Conservation (phyloP, 768 basidiomycete species). For the Leucocoprinus birnbaumii region DNA sequence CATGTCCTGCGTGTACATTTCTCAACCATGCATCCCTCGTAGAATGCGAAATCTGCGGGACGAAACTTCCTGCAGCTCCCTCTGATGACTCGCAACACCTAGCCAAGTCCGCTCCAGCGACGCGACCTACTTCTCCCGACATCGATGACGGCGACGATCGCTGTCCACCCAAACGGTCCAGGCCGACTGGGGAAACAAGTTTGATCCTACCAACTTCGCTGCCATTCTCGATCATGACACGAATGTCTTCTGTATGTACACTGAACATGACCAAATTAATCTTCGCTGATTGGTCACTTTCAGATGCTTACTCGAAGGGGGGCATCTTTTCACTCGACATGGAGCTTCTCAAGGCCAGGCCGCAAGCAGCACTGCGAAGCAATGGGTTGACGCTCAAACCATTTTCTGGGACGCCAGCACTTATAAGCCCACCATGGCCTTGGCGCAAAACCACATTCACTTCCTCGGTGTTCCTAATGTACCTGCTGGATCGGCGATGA, state of each 20-base stretch:
- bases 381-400: conserved; percentile 61
- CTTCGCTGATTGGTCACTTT: not conserved
- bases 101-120: conserved; percentile 59
- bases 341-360: conserved; percentile 51
- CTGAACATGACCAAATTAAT: not conserved
- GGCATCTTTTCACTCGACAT: conserved; percentile 73
- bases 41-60: conserved; percentile 84
- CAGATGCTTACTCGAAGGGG: conserved; percentile 68
- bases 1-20: conserved; percentile 91
- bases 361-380: conserved; percentile 52
- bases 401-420: conserved; percentile 33
- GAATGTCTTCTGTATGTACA: conserved; percentile 73
- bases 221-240: conserved; percentile 94
- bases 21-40: conserved; percentile 76
- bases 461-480: conserved; percentile 63
- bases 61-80: conserved; percentile 47
- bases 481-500: conserved; percentile 53
- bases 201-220: conserved; percentile 61
- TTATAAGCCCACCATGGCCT: conserved; percentile 63
- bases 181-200: conserved; percentile 43
- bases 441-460: conserved; percentile 73
- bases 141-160: conserved; percentile 32
- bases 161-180: conserved; percentile 67
- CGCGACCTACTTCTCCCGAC: conserved; percentile 57
- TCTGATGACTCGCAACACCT: not conserved